Base-by-base conservation (phyloP, 768 basidiomycete species). In the Termitomyces sp. region DNA sequence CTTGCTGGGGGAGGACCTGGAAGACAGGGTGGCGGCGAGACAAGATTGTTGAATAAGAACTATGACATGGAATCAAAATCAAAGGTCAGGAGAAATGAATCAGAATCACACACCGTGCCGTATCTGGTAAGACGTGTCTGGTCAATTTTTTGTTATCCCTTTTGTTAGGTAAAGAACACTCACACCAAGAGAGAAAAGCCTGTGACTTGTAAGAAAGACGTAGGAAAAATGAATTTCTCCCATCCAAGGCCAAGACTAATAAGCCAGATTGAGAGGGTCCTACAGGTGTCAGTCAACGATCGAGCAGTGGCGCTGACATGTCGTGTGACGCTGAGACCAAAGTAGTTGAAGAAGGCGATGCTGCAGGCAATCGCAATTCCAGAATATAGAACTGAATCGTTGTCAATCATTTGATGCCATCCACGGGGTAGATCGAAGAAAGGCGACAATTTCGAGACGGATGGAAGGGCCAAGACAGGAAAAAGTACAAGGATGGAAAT, bases 211-310 rank as follows among this genome's bases (percentile, higher is more conserved):
- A 95, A 69, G 53, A 94, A 67, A 2, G 91, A 91, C 60, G 88
- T 83, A 6, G 94, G 94, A 74, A 84, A 90, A 24, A 91, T 63
- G 35, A 98, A 76, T 58, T 76, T 79, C 73, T 98, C 95, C 95
- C 95, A 98, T 4, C 95, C 94, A 26, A 97, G 73, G 1, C 80
- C 85, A 52, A 97, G 79, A 67, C 91, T 93, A 65, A 99, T 76
- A 62, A 95, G 74, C 97, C 97, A 99, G 68, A 99, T 98, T n/a
- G 84, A 83, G 54, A 98, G 79, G 1, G 97, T 98, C 65, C 97
- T 82, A 74, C 94, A 97, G 6, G 94, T 95, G 71, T 99, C 97
- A 38, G 94, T 91, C 57, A 97, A 79, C 55, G 87, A 90, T 60
- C 96, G 83, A 18, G 92, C 92, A 1, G 94, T 97, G 35, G 96